Evolutionary conservation across 2,329 filamentous ascomycete genomes (phyloP).

Genomic region (Colletotrichum sp.): DNA sequence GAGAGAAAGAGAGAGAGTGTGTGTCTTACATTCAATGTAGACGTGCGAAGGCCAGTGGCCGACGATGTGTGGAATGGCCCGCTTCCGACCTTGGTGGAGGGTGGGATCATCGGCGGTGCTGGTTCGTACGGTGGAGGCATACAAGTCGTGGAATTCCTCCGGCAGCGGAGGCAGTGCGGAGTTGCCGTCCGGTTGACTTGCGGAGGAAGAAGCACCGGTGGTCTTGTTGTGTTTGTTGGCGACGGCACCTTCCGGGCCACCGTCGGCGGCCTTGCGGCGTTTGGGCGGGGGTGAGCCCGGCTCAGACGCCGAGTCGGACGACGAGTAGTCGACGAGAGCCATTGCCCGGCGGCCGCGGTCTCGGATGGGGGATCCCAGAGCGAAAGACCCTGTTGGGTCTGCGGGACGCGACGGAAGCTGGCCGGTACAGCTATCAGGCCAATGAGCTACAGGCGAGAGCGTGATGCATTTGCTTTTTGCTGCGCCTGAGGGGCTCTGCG

Average conservation of each 20-base stretch:
- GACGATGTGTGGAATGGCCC: constrained; percentile 81
- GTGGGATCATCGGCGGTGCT: constrained; percentile 82
- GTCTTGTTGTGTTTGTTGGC: neutral
- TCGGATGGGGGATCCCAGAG: neutral
- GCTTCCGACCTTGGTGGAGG: constrained; percentile 84
- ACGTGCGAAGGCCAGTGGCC: constrained; percentile 95
- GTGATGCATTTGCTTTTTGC: neutral
- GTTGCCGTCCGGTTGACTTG: neutral
- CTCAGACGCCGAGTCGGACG: constrained; percentile 39
- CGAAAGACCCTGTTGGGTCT: neutral
- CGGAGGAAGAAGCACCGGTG: neutral
- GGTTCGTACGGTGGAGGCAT: constrained; percentile 80
- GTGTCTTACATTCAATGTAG: constrained; percentile 84
- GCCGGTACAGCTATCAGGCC: neutral
- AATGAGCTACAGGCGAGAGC: neutral
- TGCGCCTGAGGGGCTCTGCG: neutral
- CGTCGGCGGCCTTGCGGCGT: constrained; percentile 36
- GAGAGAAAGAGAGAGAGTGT: neutral
- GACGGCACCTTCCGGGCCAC: neutral
- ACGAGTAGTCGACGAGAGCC: constrained; percentile 71
- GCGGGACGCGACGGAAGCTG: neutral
- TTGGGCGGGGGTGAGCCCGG: constrained; percentile 40
- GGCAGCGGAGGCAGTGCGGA: constrained; percentile 74
- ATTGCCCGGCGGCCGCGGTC: constrained; percentile 40
- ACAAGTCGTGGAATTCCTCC: constrained; percentile 83